phyloP scores from a whole-genome alignment of 371 early-diverging fungal genomes.

The Zychaea mexicana region DNA sequence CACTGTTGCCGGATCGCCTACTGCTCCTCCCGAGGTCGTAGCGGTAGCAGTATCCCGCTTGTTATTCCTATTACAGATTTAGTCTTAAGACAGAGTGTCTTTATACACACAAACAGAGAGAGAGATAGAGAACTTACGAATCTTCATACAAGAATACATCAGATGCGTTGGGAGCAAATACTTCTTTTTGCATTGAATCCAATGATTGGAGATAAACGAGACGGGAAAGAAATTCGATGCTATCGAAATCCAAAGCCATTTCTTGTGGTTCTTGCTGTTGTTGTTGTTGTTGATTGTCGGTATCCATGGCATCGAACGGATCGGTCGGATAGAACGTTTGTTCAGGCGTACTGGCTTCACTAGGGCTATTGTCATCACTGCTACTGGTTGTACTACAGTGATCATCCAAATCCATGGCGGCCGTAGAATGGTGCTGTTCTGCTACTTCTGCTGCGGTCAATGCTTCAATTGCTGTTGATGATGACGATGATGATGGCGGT shows the following conservation, averaged over 20 bases:
- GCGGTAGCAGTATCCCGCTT: not conserved
- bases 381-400: not conserved
- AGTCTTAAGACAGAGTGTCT: no score
- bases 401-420: not conserved
- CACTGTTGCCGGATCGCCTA: no score
- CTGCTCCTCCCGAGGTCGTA: slow-evolving; percentile 3
- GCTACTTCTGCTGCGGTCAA: no score
- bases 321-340: slow-evolving; percentile 14
- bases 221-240: slow-evolving; percentile 23
- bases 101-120: not conserved
- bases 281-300: not conserved
- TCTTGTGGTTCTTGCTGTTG: not conserved
- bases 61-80: slow-evolving; percentile 1
- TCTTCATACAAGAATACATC: slow-evolving; percentile 43
- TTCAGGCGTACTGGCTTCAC: slow-evolving; percentile 43
- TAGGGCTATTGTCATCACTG: slow-evolving; percentile 2
- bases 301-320: not conserved
- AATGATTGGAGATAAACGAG: slow-evolving; percentile 26
- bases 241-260: slow-evolving; percentile 22
- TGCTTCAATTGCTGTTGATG: no score
- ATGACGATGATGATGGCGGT: not conserved
- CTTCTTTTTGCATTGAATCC: slow-evolving; percentile 13
- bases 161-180: slow-evolving; percentile 30
- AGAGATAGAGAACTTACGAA: slow-evolving; percentile 23
- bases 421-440: no score